phyloP scores from a whole-genome alignment of 164 flowering plant species.

The Buxus sempervirens region DNA sequence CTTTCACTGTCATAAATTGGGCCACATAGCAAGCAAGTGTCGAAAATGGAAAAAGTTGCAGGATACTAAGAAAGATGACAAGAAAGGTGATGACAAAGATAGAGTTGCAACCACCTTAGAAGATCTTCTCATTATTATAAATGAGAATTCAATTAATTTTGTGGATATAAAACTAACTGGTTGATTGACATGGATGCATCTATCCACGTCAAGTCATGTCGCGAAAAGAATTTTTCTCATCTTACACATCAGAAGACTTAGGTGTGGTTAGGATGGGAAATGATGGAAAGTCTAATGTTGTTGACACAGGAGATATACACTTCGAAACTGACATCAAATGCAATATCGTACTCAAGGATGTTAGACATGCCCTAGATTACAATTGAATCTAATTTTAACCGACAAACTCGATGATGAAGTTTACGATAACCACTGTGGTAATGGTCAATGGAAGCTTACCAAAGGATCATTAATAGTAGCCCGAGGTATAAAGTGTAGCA shows the following conservation, averaged over 20 bases:
- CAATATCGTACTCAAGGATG: slow-evolving; percentile 1
- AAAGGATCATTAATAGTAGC: background rate
- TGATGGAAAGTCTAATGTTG: background rate
- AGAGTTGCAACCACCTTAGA: background rate
- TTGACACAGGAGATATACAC: background rate
- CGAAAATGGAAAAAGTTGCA: background rate
- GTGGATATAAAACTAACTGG: background rate
- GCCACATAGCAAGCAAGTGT: background rate
- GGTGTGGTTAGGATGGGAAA: background rate
- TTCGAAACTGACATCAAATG: background rate
- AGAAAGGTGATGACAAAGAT: background rate
- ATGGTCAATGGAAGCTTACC: background rate
- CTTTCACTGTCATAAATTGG: background rate
- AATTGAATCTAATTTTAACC: background rate
- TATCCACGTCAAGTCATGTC: background rate
- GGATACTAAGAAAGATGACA: background rate
- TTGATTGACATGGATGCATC: background rate
- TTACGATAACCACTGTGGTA: background rate
- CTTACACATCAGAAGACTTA: background rate
- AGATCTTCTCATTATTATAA: background rate
- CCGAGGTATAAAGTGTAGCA: background rate
- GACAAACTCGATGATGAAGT: background rate
- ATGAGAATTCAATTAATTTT: background rate
- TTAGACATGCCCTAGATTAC: background rate
- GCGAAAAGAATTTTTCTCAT: background rate